Evolutionary conservation across 2,329 filamentous ascomycete species (phyloP).

Genomic region (Xylaria sp.): DNA sequence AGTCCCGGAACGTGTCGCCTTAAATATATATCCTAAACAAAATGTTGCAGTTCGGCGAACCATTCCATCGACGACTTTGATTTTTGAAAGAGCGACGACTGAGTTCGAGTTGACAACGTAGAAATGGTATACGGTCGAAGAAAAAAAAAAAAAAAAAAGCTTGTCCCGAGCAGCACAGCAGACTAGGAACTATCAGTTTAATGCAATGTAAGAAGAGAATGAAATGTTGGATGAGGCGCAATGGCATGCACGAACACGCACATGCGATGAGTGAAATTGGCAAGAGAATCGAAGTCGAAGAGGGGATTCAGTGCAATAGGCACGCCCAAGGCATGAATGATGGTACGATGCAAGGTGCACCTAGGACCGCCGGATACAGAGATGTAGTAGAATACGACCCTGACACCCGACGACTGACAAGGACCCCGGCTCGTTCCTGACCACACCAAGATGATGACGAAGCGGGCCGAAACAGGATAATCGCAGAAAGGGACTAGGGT

Average conservation of each 20-base stretch:
- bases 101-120: background rate
- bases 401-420: conserved; percentile 16
- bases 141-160: conserved; percentile 17
- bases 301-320: conserved; percentile 7
- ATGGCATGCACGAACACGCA: conserved; percentile 4
- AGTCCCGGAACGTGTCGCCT: conserved; percentile 21
- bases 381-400: conserved; percentile 24
- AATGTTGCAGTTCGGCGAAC: conserved; percentile 5
- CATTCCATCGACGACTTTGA: background rate
- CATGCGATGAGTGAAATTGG: conserved; percentile 10
- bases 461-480: conserved; percentile 35
- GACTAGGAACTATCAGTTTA: conserved; percentile 20
- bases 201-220: background rate
- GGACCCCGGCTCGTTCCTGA: conserved; percentile 28
- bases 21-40: conserved; percentile 23
- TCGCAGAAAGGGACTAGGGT: conserved; percentile 38
- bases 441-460: conserved; percentile 31
- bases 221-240: background rate
- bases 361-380: conserved; percentile 18
- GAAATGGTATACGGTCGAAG: conserved; percentile 14
- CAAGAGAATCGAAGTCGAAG: conserved; percentile 3
- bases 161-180: conserved; percentile 16
- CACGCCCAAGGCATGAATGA: conserved; percentile 7
- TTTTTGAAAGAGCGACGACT: conserved; percentile 5
- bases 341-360: conserved; percentile 16